These are phyloP conservation scores for Trichoderma reesei DNA, from an alignment of 495 filamentous ascomycete species.

Conservation along the genomic window DNA sequence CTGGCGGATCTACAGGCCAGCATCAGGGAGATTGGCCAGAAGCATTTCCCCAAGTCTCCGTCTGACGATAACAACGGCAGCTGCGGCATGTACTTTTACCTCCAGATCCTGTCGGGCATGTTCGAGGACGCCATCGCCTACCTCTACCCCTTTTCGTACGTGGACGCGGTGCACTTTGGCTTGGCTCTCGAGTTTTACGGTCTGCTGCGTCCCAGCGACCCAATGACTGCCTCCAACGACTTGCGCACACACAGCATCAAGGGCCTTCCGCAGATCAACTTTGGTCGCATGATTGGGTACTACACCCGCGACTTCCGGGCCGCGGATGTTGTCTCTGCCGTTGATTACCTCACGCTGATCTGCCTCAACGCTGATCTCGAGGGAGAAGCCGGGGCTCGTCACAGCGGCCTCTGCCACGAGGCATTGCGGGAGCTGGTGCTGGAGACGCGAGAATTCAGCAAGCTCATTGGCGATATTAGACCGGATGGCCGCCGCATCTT, in stretches of 20 bases:
- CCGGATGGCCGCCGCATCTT: constrained; percentile 70
- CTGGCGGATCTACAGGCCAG: constrained; percentile 77
- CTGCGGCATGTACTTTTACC: constrained; percentile 84
- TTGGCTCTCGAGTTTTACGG: constrained; percentile 87
- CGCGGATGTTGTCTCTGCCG: constrained; percentile 72
- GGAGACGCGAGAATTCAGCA: constrained; percentile 88
- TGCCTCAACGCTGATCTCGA: constrained; percentile 84
- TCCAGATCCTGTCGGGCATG: constrained; percentile 83
- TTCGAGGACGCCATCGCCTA: constrained; percentile 91
- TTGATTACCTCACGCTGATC: constrained; percentile 88
- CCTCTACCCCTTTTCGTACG: constrained; percentile 77
- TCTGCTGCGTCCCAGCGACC: constrained; percentile 73
- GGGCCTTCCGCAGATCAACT: constrained; percentile 81
- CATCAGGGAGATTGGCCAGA: constrained; percentile 76
- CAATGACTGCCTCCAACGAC: constrained; percentile 56
- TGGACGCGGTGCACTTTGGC: constrained; percentile 90
- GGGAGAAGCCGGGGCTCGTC: constrained; percentile 60
- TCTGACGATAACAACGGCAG: constrained; percentile 58
- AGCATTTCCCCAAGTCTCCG: constrained; percentile 68
- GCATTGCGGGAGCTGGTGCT: constrained; percentile 91
- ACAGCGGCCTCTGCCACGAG: constrained; percentile 79
- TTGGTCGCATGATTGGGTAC: constrained; percentile 82
- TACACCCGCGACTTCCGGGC: constrained; percentile 94
- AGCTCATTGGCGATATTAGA: constrained; percentile 83
- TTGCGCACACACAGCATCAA: constrained; percentile 61